phyloP scores from a whole-genome alignment of 176 grass and related monocot genomes.

The Dactylis glomerata region DNA sequence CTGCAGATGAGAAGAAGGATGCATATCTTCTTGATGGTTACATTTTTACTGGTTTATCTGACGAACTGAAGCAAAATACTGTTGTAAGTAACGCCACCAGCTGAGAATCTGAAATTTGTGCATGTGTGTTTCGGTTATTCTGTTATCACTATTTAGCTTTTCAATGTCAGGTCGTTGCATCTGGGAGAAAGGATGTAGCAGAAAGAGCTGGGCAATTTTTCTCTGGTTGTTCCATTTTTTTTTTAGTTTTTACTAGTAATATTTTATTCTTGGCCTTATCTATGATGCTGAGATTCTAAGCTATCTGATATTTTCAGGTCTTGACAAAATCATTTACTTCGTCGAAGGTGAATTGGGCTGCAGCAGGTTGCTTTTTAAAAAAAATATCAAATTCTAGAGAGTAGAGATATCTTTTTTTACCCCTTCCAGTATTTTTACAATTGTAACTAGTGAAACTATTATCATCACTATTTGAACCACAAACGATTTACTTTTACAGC shows the following conservation, averaged over 20 bases:
- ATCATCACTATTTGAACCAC: background rate
- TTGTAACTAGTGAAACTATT: constrained; percentile 5
- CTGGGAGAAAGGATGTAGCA: constrained; percentile 53
- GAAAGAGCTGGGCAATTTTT: constrained; percentile 50
- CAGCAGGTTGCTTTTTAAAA: constrained; percentile 53
- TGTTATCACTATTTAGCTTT: constrained; percentile 17
- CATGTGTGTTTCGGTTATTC: background rate
- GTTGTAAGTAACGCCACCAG: constrained; percentile 52
- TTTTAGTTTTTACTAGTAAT: constrained; percentile 8
- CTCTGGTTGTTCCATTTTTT: constrained; percentile 45
- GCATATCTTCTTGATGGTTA: constrained; percentile 58
- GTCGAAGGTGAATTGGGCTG: constrained; percentile 72
- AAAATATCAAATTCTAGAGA: background rate
- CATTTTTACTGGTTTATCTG: constrained; percentile 63
- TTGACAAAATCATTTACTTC: constrained; percentile 55
- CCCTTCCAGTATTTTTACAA: background rate
- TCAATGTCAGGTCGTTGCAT: constrained; percentile 70
- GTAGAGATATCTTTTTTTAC: background rate
- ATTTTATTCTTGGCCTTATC: constrained; percentile 5
- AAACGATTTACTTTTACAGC: constrained; percentile 42
- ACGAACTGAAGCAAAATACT: constrained; percentile 57
- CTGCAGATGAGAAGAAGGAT: constrained; percentile 57
- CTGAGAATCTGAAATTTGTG: constrained; percentile 1
- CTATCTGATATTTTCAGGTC: constrained; percentile 46
- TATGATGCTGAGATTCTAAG: constrained; percentile 25